Conservation (phyloP, 768 basidiomycete species). For the Auricularia sp. region DNA sequence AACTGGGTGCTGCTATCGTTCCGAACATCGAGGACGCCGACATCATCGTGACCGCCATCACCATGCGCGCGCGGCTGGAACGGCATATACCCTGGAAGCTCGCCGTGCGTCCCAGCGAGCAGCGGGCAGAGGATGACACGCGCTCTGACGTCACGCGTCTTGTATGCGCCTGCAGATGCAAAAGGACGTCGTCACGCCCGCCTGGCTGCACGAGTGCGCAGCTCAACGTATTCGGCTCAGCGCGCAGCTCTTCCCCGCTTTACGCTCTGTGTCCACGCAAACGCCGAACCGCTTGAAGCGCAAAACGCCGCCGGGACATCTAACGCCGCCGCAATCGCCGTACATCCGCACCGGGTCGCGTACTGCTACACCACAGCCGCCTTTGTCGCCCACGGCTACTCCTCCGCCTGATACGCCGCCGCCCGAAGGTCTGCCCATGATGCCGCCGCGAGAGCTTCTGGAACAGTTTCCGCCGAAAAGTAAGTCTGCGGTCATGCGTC, state of each 20-base stretch:
- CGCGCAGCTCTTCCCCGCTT: background rate
- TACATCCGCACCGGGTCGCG: background rate
- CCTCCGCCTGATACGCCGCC: background rate
- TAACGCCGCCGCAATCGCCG: background rate
- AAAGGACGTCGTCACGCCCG: conserved; percentile 54
- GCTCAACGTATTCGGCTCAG: background rate
- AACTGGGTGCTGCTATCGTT: conserved; percentile 9
- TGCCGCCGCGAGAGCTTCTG: conserved; percentile 16
- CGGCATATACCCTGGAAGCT: conserved; percentile 56
- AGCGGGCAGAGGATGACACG: conserved; percentile 28
- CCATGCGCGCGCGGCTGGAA: conserved; percentile 58
- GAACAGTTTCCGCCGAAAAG: conserved; percentile 19
- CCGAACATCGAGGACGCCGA: conserved; percentile 42
- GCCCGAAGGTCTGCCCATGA: background rate
- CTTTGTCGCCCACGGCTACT: background rate
- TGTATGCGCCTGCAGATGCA: background rate
- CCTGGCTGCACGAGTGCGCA: conserved; percentile 56
- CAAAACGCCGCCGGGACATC: background rate
- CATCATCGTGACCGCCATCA: conserved; percentile 54
- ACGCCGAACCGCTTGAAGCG: conserved; percentile 11
- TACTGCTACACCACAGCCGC: background rate
- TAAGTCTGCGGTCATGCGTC: conserved; percentile 49
- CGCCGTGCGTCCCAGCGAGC: conserved; percentile 27
- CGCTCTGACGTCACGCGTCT: background rate
- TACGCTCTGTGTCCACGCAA: conserved; percentile 28